Evolutionary conservation across 805 yeast genomes (phyloP).

Genomic region (Pichia eremophila): DNA sequence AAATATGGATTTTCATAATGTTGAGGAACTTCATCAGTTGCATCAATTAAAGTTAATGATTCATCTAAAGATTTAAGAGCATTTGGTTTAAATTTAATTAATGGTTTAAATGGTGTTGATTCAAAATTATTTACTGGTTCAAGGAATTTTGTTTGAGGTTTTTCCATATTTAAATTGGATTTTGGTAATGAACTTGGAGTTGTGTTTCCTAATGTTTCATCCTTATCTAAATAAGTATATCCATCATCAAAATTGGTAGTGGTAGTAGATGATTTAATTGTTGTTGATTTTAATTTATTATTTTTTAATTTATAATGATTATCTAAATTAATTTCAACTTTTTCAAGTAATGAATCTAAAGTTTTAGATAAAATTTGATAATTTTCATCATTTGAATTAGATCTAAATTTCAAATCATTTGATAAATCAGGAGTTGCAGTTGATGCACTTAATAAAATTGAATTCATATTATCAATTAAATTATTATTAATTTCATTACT

Average conservation of each 20-base stretch:
- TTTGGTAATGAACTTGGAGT: conserved; percentile 1
- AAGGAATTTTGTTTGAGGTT: conserved; percentile 63
- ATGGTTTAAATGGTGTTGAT: conserved; percentile 67
- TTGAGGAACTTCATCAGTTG: conserved; percentile 36
- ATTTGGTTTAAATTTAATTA: conserved; percentile 63
- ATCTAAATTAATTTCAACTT: conserved; percentile 62
- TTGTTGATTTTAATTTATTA: neutral
- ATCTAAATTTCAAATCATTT: conserved; percentile 19
- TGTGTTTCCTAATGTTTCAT: conserved; percentile 25
- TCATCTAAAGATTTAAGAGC: conserved; percentile 50
- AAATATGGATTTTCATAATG: conserved; percentile 78
- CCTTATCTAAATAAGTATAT: conserved; percentile 45
- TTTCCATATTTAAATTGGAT: conserved; percentile 21
- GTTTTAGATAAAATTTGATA: conserved; percentile 59
- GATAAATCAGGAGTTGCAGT: conserved; percentile 19
- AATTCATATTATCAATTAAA: conserved; percentile 28
- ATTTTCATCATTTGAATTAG: conserved; percentile 29
- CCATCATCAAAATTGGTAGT: no score
- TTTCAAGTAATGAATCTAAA: conserved; percentile 68
- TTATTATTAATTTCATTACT: conserved; percentile 28
- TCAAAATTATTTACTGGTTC: conserved; percentile 55
- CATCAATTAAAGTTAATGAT: conserved; percentile 30
- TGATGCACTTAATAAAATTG: conserved; percentile 25
- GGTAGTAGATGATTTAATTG: no score
- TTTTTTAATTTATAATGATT: conserved; percentile 22